Evolutionary conservation across 2,329 filamentous ascomycete genomes (phyloP).

Genomic region (Penicillium aurantiogriseum): DNA sequence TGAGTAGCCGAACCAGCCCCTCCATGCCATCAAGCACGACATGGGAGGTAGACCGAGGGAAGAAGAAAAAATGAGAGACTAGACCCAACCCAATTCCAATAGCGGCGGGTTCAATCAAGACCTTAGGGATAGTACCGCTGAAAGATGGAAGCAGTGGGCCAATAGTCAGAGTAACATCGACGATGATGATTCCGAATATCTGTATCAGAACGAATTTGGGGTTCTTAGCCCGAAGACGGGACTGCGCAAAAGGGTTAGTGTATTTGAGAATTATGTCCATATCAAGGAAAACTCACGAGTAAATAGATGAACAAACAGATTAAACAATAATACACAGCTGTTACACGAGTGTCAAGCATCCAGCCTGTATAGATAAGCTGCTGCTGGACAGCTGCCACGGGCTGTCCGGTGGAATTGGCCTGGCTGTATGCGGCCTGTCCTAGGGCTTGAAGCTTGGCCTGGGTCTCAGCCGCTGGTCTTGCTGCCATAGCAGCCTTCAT

Average conservation of each 20-base stretch:
- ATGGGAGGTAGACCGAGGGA: conserved; percentile 52
- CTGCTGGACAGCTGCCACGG: conserved; percentile 32
- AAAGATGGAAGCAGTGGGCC: conserved; percentile 47
- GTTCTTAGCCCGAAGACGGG: conserved; percentile 47
- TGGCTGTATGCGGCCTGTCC: conserved; percentile 32
- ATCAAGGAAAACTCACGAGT: conserved; percentile 21
- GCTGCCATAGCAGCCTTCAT: conserved; percentile 51
- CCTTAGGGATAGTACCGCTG: conserved; percentile 38
- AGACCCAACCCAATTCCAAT: conserved; percentile 49
- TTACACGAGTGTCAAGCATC: conserved; percentile 51
- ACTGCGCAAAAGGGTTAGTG: conserved; percentile 19
- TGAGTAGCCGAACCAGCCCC: conserved; percentile 29
- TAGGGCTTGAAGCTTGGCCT: conserved; percentile 36
- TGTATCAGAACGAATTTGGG: conserved; percentile 48
- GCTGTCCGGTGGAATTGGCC: conserved; percentile 36
- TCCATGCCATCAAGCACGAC: conserved; percentile 40
- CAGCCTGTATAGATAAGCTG: conserved; percentile 46
- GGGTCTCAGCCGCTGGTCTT: conserved; percentile 41
- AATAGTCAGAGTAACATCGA: conserved; percentile 47
- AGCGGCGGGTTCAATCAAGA: conserved; percentile 48
- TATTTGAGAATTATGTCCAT: neutral
- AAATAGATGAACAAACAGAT: conserved; percentile 48
- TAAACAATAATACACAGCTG: conserved; percentile 40
- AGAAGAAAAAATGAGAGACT: conserved; percentile 47
- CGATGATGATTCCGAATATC: conserved; percentile 50